Evolutionary conservation across 1,284 basidiomycete genomes (phyloP), one percentile per base, ranked within the genome.

Genomic region (Ceratobasidium sp.): DNA sequence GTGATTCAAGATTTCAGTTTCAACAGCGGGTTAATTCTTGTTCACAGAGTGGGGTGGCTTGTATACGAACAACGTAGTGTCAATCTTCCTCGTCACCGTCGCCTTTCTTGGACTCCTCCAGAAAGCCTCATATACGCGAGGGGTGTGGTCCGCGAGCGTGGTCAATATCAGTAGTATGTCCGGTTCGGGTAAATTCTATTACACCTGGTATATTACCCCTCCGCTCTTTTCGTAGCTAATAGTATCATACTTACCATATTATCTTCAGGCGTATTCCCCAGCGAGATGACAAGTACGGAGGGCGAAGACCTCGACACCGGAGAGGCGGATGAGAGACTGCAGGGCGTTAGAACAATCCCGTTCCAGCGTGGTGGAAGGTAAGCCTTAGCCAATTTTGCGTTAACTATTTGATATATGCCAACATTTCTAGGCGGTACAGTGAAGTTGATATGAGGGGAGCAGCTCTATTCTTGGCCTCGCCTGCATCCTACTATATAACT

Each of bases 141-240:
- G 84, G 39, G 85, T 86, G 7, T 75, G 82, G 82, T 89, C 89
- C 20, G 90, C 92, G 12, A 89, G 85, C 69, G 90, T 95, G 33
- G 89, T 95, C 82, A 94, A 94, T 84, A 91, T 91, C 80, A 93
- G 93, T 1, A 93, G 92, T 63, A 91, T 95, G 77, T 92, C 91
- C 79, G 6, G 64, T 67, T 12, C 64, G 64, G 15, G 64, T 67
- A 23, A 63, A 63, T n/a, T 63, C 60, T 12, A 63, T 63, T 63
- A 12, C 60, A 18, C 60, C 60, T 23, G 60, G 60, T 40, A 13
- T 20, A n/a, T 63, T 26, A 33, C 12, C 18, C 39, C 39, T 26
- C 42, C 33, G 91, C 5, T 91, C 88, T 83, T n/a, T 18, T 15
- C n/a, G n/a, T 63, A 33, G 18, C 56, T 18, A 33, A 42, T 20